Evolutionary conservation across 2,329 filamentous ascomycete genomes (phyloP).

Genomic region (Alternaria gaisen): DNA sequence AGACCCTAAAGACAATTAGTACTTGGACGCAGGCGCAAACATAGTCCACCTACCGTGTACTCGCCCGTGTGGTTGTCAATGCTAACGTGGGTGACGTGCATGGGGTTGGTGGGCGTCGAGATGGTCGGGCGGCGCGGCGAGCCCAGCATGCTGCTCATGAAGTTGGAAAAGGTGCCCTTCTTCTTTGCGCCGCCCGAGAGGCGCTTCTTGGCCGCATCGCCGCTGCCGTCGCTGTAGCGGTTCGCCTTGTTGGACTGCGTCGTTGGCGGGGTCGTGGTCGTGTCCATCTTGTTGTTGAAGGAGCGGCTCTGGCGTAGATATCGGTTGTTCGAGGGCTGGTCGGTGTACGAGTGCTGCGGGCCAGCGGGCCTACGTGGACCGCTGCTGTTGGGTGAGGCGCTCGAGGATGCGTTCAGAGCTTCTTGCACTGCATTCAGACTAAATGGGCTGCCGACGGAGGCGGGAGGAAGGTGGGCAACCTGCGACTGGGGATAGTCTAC

Average conservation of each 20-base stretch:
- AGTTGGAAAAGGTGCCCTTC: constrained; percentile 52
- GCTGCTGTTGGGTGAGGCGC: constrained; percentile 11
- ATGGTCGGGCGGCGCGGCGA: constrained; percentile 92
- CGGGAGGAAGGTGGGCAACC: constrained; percentile 20
- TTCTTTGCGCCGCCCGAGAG: constrained; percentile 51
- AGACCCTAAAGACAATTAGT: constrained; percentile 70
- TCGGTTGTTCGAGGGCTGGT: constrained; percentile 21
- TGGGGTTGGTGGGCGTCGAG: constrained; percentile 96
- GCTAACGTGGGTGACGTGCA: constrained; percentile 97
- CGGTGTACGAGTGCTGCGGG: constrained; percentile 40
- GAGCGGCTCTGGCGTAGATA: constrained; percentile 49
- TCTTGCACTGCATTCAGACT: constrained; percentile 47
- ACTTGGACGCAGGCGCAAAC: constrained; percentile 6
- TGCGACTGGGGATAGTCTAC: constrained; percentile 9
- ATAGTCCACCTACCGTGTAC: constrained; percentile 74
- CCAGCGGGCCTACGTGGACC: constrained; percentile 32
- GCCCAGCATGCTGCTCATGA: constrained; percentile 52
- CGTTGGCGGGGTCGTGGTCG: constrained; percentile 43
- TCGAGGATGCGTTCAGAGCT: constrained; percentile 27
- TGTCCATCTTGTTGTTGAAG: constrained; percentile 57
- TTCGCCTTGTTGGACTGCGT: constrained; percentile 46
- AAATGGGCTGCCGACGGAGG: constrained; percentile 49
- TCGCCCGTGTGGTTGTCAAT: constrained; percentile 96
- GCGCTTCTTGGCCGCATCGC: constrained; percentile 38
- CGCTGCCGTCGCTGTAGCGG: constrained; percentile 52